Conservation (phyloP, 148 eudicot genomes). For the Chenopodium quinoa region DNA sequence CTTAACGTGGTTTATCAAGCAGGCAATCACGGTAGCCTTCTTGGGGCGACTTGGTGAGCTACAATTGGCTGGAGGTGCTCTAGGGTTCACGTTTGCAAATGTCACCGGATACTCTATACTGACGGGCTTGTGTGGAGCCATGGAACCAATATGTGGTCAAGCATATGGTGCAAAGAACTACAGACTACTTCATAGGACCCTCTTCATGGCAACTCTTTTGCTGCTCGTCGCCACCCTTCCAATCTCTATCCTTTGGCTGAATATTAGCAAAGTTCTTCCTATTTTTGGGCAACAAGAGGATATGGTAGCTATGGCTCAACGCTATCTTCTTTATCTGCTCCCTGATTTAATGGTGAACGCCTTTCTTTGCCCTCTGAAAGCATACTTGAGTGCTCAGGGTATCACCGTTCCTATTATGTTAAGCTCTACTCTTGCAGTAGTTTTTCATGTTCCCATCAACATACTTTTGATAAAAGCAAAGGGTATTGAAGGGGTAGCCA, state of each 20-base stretch:
- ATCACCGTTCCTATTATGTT: slow-evolving; percentile 62
- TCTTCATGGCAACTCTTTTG: slow-evolving; percentile 55
- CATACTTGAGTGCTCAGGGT: slow-evolving; percentile 76
- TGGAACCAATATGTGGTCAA: slow-evolving; percentile 96
- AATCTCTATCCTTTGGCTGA: slow-evolving; percentile 68
- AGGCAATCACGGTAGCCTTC: slow-evolving; percentile 68
- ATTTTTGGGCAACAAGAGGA: slow-evolving; percentile 67
- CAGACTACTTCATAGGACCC: slow-evolving; percentile 76
- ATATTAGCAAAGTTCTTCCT: slow-evolving; percentile 54
- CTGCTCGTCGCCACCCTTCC: slow-evolving; percentile 51
- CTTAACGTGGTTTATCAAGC: slow-evolving; percentile 65
- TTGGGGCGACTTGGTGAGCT: slow-evolving; percentile 78
- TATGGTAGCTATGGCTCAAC: slow-evolving; percentile 47
- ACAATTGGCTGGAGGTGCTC: slow-evolving; percentile 67
- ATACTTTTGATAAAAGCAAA: slow-evolving; percentile 45
- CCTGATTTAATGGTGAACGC: slow-evolving; percentile 69
- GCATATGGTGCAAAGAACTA: slow-evolving; percentile 80
- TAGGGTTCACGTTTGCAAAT: slow-evolving; percentile 76
- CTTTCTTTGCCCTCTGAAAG: slow-evolving; percentile 62
- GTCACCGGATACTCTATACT: slow-evolving; percentile 81
- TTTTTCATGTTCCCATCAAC: slow-evolving; percentile 63
- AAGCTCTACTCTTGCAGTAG: slow-evolving; percentile 51
- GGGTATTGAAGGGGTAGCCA: slow-evolving; percentile 72
- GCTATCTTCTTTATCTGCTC: slow-evolving; percentile 52
- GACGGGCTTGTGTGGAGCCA: slow-evolving; percentile 69